A percentile compares a stretch with the other conserved stretches of the same genome.
phyloP scores from a whole-genome alignment of 2,329 filamentous ascomycete genomes.

The Westerdykella aurantiaca region DNA sequence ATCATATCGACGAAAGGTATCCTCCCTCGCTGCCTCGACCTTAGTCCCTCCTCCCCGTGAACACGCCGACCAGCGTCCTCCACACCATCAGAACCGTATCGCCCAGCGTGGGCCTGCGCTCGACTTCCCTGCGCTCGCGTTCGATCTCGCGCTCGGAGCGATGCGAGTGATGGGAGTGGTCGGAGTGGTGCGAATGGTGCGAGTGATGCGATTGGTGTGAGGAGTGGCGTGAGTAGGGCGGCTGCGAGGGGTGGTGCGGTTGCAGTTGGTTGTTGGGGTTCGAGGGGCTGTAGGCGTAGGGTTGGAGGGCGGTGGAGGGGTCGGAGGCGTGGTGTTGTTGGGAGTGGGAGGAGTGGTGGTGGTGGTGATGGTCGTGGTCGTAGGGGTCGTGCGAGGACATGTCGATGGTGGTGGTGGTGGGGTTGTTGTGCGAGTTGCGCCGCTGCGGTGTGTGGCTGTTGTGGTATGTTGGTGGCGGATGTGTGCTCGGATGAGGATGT shows the following conservation, averaged over 20 bases:
- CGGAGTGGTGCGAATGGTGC: no score
- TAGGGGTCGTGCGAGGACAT: neutral
- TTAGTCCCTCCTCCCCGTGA: no score
- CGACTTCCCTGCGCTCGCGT: no score
- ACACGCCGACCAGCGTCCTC: no score
- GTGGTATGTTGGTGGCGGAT: conserved; percentile 1
- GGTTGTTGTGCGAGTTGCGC: neutral
- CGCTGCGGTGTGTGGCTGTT: no score
- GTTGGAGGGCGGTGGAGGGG: conserved; percentile 1
- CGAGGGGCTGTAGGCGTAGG: neutral
- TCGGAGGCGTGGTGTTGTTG: conserved; percentile 2
- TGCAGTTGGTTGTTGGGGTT: neutral
- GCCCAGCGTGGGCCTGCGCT: no score
- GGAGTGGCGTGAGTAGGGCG: conserved; percentile 7
- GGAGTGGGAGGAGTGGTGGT: neutral
- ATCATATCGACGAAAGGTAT: no score
- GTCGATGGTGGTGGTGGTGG: neutral
- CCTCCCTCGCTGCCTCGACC: no score
- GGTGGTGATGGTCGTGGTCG: neutral
- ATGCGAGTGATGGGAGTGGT: no score
- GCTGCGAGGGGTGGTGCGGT: conserved; percentile 5
- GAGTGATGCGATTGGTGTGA: no score
- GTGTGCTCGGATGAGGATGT: neutral
- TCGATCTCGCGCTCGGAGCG: no score
- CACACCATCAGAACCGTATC: no score